Evolutionary conservation across 148 eudicot genomes (phyloP).

Genomic region (Mesembryanthemum crystallinum): DNA sequence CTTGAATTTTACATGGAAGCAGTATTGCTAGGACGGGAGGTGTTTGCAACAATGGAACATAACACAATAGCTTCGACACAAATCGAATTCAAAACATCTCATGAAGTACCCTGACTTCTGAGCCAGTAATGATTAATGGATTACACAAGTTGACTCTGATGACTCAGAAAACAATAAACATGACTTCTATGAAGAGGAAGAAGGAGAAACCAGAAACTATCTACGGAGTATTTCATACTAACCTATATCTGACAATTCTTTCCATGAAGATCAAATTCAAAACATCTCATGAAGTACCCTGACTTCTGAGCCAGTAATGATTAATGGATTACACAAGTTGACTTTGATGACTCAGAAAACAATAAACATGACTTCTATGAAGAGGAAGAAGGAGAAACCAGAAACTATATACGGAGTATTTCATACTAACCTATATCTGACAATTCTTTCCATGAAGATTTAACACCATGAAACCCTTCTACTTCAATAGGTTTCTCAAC

Average conservation of each 20-base stretch:
- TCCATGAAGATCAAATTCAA: conserved; percentile 18
- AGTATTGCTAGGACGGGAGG: neutral
- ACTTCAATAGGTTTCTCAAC: conserved; percentile 18
- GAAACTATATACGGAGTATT: neutral
- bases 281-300: no score
- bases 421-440: conserved; percentile 20
- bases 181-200: neutral
- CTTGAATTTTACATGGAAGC: neutral
- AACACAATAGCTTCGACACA: neutral
- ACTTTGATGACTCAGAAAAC: neutral
- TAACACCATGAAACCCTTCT: conserved; percentile 26
- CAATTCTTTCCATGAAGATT: conserved; percentile 16
- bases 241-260: conserved; percentile 16
- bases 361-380: neutral
- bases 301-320: neutral
- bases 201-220: neutral
- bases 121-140: neutral
- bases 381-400: neutral
- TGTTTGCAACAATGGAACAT: neutral
- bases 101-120: neutral
- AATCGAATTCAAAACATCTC: neutral
- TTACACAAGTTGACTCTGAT: neutral
- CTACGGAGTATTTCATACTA: conserved; percentile 5
- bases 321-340: neutral
- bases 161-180: neutral